phyloP scores from a whole-genome alignment of 1,284 basidiomycete species.

The Peniophora sp. region DNA sequence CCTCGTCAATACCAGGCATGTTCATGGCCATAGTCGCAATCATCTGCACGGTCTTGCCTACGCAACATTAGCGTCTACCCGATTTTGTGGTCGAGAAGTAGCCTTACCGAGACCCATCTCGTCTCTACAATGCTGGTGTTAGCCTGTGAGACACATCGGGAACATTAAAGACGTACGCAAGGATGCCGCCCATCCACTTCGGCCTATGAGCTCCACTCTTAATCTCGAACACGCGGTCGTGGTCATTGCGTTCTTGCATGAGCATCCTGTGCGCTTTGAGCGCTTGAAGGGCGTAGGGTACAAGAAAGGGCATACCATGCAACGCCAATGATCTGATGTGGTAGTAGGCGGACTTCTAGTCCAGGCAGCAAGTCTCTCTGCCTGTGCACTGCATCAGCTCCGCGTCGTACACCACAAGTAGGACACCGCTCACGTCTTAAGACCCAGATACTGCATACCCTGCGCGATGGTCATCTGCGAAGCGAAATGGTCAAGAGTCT shows the following conservation, averaged over 20 bases:
- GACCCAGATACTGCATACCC: conserved; percentile 41
- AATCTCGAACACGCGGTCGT: conserved; percentile 12
- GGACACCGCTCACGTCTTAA: conserved; percentile 32
- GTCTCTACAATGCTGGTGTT: conserved; percentile 38
- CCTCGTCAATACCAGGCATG: conserved; percentile 36
- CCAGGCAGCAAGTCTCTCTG: conserved; percentile 47
- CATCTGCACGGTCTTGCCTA: conserved; percentile 65
- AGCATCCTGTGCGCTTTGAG: conserved; percentile 39
- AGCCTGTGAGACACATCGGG: background rate
- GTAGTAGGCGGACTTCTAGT: conserved; percentile 56
- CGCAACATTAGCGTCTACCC: conserved; percentile 1
- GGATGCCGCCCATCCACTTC: conserved; percentile 57
- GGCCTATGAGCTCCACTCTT: conserved; percentile 11
- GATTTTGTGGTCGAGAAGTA: background rate
- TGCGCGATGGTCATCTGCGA: conserved; percentile 42
- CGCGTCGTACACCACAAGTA: background rate
- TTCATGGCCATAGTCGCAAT: conserved; percentile 65
- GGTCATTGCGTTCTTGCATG: conserved; percentile 34
- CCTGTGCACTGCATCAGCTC: conserved; percentile 20
- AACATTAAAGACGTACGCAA: conserved; percentile 47
- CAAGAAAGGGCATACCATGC: conserved; percentile 38
- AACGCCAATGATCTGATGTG: conserved; percentile 69
- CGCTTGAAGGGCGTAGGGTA: conserved; percentile 10
- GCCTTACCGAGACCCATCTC: conserved; percentile 79
- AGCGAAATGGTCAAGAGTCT: conserved; percentile 44